A percentile compares a stretch with the other conserved stretches of the same genome.
Conservation (phyloP, 2,329 filamentous ascomycete species). For the Canariomyces notabilis region DNA sequence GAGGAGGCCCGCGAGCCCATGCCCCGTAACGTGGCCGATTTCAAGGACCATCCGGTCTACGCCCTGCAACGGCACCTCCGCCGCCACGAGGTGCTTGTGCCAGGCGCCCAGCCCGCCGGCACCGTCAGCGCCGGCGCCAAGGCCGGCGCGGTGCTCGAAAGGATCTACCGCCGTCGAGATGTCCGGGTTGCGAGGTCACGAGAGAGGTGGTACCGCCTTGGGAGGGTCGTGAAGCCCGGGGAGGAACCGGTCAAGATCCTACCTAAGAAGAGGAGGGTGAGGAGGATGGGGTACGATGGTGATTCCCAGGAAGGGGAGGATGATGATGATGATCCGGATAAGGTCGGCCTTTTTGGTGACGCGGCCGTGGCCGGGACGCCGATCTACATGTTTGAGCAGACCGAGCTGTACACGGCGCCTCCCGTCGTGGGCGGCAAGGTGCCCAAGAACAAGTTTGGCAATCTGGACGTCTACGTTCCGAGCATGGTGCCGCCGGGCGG, state of each 20-base stretch:
- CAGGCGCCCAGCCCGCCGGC: slow-evolving; percentile 64
- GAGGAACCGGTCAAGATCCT: slow-evolving; percentile 80
- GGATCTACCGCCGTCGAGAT: slow-evolving; percentile 76
- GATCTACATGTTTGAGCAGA: slow-evolving; percentile 59
- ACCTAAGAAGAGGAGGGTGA: slow-evolving; percentile 42
- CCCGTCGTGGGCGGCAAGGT: slow-evolving; percentile 70
- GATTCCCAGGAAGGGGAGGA: slow-evolving; percentile 42
- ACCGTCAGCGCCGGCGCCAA: slow-evolving; percentile 67
- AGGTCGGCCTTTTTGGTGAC: slow-evolving; percentile 28
- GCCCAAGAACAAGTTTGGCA: slow-evolving; percentile 89
- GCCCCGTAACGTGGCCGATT: slow-evolving; percentile 80
- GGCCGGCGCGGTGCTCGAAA: slow-evolving; percentile 53
- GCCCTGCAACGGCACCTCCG: slow-evolving; percentile 81
- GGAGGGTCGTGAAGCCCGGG: slow-evolving; percentile 69
- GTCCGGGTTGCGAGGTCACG: slow-evolving; percentile 72
- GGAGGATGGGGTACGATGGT: slow-evolving; percentile 30
- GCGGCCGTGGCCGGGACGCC: slow-evolving; percentile 44
- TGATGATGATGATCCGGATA: slow-evolving; percentile 35
- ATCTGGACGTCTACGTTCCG: slow-evolving; percentile 87
- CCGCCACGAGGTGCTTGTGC: slow-evolving; percentile 75
- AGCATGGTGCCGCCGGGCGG: slow-evolving; percentile 86
- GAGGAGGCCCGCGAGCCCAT: slow-evolving; percentile 73
- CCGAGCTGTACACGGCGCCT: slow-evolving; percentile 68
- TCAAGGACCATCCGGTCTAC: slow-evolving; percentile 78
- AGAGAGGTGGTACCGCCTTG: slow-evolving; percentile 88